Evolutionary conservation across 2,329 filamentous ascomycete genomes (phyloP), one percentile per base, ranked within the genome.

Genomic region (Neonectria punicea): DNA sequence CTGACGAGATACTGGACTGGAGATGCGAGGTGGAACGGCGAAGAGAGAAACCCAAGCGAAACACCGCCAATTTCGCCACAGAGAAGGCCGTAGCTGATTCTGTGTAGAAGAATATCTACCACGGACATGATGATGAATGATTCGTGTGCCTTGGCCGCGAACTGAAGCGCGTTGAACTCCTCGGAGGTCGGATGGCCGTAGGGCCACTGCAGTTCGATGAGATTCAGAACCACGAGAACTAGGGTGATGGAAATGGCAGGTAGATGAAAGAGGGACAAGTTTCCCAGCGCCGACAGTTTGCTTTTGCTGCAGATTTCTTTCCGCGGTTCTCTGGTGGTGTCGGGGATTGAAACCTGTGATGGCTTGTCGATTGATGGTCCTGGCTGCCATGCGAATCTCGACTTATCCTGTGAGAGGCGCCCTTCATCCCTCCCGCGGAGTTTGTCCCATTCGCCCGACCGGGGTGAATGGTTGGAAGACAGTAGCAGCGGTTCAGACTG

Each of bases 71-170:
- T 36, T 1, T 41, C 20, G 2, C 43, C 43, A 8, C 16, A 13
- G 6, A 64, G 50, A 11, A 59, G 61, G 9, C 32, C 16, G 2
- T 55, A 44, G 43, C 50, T 51, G n/a, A 60, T 46, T 20, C 55
- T 22, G 10, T 64, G 56, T 4, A 60, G 18, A 2, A 53, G 18
- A 1, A 64, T 55, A 13, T 64, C 61, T 2, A 34, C 28, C 22
- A 64, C 18, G 3, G 61, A 64, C 2, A 60, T 20, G 2, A 60
- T 25, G 25, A 53, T 60, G 6, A 64, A 20, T n/a, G 30, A 46
- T 22, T 63, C 61, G 9, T 63, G 61, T 2, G 41, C 49, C 22
- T 63, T 63, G 30, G 61, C 61, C 20, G 54, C 61, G 43, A 58
- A 63, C 22, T 63, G 61, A 18, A 63, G 55, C n/a, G 47, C 55